Evolutionary conservation across 2,329 filamentous ascomycete genomes (phyloP), one percentile per base, ranked within the genome.

Genomic region (Fusarium newnesense): DNA sequence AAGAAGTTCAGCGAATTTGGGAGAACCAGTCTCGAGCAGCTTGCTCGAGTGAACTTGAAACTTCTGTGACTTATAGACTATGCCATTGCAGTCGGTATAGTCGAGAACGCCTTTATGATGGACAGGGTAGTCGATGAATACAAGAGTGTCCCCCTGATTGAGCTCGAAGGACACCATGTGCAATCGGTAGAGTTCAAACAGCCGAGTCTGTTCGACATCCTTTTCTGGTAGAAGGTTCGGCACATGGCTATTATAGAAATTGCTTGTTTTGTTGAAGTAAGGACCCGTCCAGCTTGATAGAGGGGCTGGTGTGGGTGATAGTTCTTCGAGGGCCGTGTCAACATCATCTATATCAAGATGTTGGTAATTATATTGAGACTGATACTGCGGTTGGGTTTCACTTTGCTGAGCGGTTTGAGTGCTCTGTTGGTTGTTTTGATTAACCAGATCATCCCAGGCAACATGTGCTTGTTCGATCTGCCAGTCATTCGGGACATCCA

Each of bases 21-120:
- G 75, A 0, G 87, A 89, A 2, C 82, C 83, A 9, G 86, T 86
- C 2, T 78, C 80, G 9, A 84, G 78, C 9, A 90, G 81, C 47
- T 84, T 86, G 5, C 82, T 75, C 3, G 87, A 87, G 64, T 84
- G 80, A 61, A 88, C 84, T 5, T 82, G 82, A 60, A 88, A 80
- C 28, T 78, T 63, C 37, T 84, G 80, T 7, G 82, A 80, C 26
- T 71, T 74, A 73, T 79, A 81, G 26, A 71, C 65, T 30, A 78
- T 73, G 66, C 78, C 82, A 69, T 80, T 79, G 74, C 84, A 86
- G 74, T 81, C 81, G 34, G 70, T 69, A 30, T 75, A 64, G 30
- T 57, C 73, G 24, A 53, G 50, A 8, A 60, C 71, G 15, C 65
- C 69, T 11, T 59, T 71, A 6, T 67, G 76, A 24, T 65, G 72